Evolutionary conservation across 179 eudicot species (phyloP).

Genomic region (Silene coronaria): DNA sequence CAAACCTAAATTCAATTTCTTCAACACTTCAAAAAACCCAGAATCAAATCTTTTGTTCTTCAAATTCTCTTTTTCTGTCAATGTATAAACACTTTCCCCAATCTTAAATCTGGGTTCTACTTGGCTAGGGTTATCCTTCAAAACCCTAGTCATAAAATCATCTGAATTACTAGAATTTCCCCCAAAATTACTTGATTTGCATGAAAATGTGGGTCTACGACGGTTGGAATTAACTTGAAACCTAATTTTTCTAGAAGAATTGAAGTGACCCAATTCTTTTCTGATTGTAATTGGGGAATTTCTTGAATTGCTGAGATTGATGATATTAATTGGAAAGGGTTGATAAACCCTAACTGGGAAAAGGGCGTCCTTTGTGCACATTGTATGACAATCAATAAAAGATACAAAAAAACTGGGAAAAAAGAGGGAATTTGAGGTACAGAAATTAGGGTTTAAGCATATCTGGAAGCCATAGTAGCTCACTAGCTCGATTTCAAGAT

Average conservation of each 20-base stretch:
- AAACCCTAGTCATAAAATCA: conserved; percentile 74
- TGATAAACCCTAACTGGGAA: conserved; percentile 33
- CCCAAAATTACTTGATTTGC: conserved; percentile 19
- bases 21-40: conserved; percentile 37
- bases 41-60: conserved; percentile 25
- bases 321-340: conserved; percentile 19
- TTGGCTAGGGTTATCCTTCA: conserved; percentile 84
- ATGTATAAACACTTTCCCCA: conserved; percentile 55
- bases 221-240: conserved; percentile 20
- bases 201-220: conserved; percentile 26
- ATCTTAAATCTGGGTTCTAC: conserved; percentile 65
- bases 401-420: background rate
- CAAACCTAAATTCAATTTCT: conserved; percentile 38
- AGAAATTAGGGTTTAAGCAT: conserved; percentile 13
- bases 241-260: background rate
- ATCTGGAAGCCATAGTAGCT: background rate
- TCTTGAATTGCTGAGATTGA: conserved; percentile 22
- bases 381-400: conserved; percentile 8
- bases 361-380: conserved; percentile 25
- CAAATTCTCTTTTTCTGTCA: conserved; percentile 48
- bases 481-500: background rate
- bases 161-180: conserved; percentile 25
- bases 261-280: conserved; percentile 11
- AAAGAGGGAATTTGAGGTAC: background rate
- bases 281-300: conserved; percentile 25